These are phyloP conservation scores for Lithohypha guttulata DNA, from an alignment of 2,329 filamentous ascomycete species.

Conservation along the genomic window DNA sequence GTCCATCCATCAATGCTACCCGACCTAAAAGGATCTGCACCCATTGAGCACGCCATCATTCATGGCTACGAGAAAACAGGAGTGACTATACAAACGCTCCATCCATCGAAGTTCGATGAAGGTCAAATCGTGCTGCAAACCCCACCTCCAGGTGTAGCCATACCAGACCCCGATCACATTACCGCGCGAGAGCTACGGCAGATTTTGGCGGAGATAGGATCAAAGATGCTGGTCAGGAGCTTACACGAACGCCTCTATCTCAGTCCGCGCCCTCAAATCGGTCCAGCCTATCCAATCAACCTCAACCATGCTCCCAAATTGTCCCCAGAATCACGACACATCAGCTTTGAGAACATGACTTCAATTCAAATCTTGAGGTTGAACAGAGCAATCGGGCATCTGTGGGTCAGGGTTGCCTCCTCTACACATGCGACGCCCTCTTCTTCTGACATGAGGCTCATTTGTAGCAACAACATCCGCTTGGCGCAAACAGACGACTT, in stretches of 20 bases:
- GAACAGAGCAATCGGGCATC: conserved; percentile 15
- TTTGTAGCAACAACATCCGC: conserved; percentile 12
- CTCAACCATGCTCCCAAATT: conserved; percentile 61
- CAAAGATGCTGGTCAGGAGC: conserved; percentile 56
- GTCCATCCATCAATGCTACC: conserved; percentile 86
- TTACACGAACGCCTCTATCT: conserved; percentile 56
- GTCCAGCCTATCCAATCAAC: conserved; percentile 20
- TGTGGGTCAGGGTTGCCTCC: conserved; percentile 14
- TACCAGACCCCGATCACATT: conserved; percentile 43
- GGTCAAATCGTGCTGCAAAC: conserved; percentile 66
- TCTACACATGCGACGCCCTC: not conserved
- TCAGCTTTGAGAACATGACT: conserved; percentile 50
- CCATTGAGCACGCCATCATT: conserved; percentile 75
- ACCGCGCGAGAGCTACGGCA: conserved; percentile 46
- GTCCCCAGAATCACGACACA: conserved; percentile 48
- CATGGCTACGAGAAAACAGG: conserved; percentile 52
- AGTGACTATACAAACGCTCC: conserved; percentile 76
- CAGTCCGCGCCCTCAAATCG: conserved; percentile 41
- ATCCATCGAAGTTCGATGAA: conserved; percentile 64
- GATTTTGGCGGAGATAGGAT: conserved; percentile 54
- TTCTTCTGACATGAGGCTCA: conserved; percentile 10
- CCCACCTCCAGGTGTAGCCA: conserved; percentile 41
- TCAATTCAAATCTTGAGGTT: conserved; percentile 43
- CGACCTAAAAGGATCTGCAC: conserved; percentile 63
- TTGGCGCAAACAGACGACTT: conserved; percentile 11